These are phyloP conservation scores for Carpinus viminea DNA, from an alignment of 306 rosid genomes.

Conservation along the genomic window DNA sequence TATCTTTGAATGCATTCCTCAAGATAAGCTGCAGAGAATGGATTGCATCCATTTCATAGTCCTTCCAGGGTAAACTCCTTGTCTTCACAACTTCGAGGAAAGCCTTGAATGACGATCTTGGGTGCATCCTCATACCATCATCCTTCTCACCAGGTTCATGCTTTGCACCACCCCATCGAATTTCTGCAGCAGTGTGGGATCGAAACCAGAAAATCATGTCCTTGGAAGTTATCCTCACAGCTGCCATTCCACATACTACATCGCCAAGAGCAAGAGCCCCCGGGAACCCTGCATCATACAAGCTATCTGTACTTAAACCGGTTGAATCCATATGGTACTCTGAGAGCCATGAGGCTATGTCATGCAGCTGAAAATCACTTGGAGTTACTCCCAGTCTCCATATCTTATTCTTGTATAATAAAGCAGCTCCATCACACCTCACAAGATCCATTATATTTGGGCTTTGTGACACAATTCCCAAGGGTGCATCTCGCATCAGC, in stretches of 20 bases:
- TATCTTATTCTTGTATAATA: slow-evolving; percentile 64
- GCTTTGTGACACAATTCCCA: slow-evolving; percentile 82
- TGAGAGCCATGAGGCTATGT: slow-evolving; percentile 68
- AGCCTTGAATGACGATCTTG: slow-evolving; percentile 95
- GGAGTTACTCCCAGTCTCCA: slow-evolving; percentile 84
- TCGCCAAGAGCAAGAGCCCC: slow-evolving; percentile 71
- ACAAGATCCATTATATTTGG: slow-evolving; percentile 97
- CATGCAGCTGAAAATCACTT: slow-evolving; percentile 68
- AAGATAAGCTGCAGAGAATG: slow-evolving; percentile 95
- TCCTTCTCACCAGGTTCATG: slow-evolving; percentile 81
- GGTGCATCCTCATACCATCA: slow-evolving; percentile 84
- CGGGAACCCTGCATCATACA: slow-evolving; percentile 87
- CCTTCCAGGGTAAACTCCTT: slow-evolving; percentile 90
- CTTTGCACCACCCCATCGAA: slow-evolving; percentile 97
- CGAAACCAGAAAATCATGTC: slow-evolving; percentile 92
- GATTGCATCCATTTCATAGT: slow-evolving; percentile 96
- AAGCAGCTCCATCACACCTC: slow-evolving; percentile 92
- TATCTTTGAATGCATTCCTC: slow-evolving; percentile 76
- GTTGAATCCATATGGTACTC: slow-evolving; percentile 87
- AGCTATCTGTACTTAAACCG: slow-evolving; percentile 93
- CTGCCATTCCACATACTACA: slow-evolving; percentile 89
- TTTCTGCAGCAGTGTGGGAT: slow-evolving; percentile 79
- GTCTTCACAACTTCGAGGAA: slow-evolving; percentile 87
- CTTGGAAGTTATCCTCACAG: slow-evolving; percentile 70
- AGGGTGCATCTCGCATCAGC: slow-evolving; percentile 94